Percentiles rank a stretch among this genome's conserved stretches.
Conservation (phyloP, 2,329 filamentous ascomycete genomes). For the Neurospora sp. region DNA sequence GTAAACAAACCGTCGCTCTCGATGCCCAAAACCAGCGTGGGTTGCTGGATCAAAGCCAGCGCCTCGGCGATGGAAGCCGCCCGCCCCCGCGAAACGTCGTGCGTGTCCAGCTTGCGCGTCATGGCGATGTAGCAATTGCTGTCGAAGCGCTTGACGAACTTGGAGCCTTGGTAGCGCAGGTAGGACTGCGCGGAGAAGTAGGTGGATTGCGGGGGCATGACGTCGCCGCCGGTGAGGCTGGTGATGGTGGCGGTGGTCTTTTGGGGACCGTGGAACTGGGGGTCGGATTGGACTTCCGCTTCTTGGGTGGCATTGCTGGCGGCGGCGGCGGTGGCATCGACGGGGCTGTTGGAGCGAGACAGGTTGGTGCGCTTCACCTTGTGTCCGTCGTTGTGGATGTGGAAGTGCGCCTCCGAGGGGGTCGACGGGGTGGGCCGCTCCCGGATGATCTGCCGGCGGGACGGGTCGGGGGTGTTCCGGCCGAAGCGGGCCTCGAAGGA, state of each 20-base stretch:
- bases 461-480: slow-evolving; percentile 80
- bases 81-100: slow-evolving; percentile 80
- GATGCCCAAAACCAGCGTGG: slow-evolving; percentile 84
- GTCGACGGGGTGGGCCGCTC: slow-evolving; percentile 50
- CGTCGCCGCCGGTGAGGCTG: slow-evolving; percentile 42
- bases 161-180: slow-evolving; percentile 88
- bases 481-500: slow-evolving; percentile 96
- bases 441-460: slow-evolving; percentile 74
- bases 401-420: slow-evolving; percentile 63
- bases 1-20: slow-evolving; percentile 95
- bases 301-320: background rate
- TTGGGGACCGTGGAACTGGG: slow-evolving; percentile 62
- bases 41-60: slow-evolving; percentile 74
- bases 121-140: slow-evolving; percentile 99
- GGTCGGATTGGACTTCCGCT: slow-evolving; percentile 36
- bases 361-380: slow-evolving; percentile 44
- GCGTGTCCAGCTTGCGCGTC: slow-evolving; percentile 93
- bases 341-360: slow-evolving; percentile 37
- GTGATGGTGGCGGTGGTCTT: slow-evolving; percentile 32
- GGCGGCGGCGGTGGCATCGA: slow-evolving; percentile 5
- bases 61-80: slow-evolving; percentile 61
- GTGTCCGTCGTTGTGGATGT: slow-evolving; percentile 77
- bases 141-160: slow-evolving; percentile 95
- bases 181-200: slow-evolving; percentile 99
- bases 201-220: slow-evolving; percentile 52